phyloP scores from a whole-genome alignment of 306 rosid genomes.

The Rubus idaeus region DNA sequence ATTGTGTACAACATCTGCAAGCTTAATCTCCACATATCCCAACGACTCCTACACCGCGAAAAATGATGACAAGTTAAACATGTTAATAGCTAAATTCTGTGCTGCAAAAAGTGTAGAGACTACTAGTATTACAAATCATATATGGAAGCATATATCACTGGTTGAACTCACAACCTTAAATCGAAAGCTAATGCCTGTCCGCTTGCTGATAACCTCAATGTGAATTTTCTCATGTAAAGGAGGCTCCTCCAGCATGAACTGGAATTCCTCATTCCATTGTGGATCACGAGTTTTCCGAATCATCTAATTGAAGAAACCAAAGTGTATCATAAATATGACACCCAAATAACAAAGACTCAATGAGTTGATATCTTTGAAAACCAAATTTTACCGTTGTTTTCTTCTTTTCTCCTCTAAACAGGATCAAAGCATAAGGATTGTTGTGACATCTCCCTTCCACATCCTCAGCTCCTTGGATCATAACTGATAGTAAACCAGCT shows the following conservation, averaged over 20 bases:
- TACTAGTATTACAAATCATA: background rate
- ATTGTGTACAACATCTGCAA: conserved; percentile 68
- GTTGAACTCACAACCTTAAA: conserved; percentile 47
- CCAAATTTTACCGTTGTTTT: conserved; percentile 61
- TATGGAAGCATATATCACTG: background rate
- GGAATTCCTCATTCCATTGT: conserved; percentile 81
- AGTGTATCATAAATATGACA: background rate
- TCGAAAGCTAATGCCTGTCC: conserved; percentile 46
- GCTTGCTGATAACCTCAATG: conserved; percentile 67
- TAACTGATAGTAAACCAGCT: conserved; percentile 79
- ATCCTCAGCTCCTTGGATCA: conserved; percentile 69
- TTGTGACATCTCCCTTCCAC: conserved; percentile 81
- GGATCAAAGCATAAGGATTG: conserved; percentile 70
- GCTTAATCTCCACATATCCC: conserved; percentile 77
- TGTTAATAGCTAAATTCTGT: background rate
- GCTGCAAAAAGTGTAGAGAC: background rate
- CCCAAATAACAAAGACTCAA: background rate
- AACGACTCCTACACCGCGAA: conserved; percentile 57
- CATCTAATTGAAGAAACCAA: conserved; percentile 35
- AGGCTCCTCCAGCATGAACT: conserved; percentile 84
- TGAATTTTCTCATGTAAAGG: conserved; percentile 71
- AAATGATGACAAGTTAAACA: background rate
- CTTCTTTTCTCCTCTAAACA: conserved; percentile 71
- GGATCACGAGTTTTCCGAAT: conserved; percentile 61
- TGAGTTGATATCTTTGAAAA: background rate